Conservation (phyloP, 768 basidiomycete species). For the Steccherinum ochraceum region DNA sequence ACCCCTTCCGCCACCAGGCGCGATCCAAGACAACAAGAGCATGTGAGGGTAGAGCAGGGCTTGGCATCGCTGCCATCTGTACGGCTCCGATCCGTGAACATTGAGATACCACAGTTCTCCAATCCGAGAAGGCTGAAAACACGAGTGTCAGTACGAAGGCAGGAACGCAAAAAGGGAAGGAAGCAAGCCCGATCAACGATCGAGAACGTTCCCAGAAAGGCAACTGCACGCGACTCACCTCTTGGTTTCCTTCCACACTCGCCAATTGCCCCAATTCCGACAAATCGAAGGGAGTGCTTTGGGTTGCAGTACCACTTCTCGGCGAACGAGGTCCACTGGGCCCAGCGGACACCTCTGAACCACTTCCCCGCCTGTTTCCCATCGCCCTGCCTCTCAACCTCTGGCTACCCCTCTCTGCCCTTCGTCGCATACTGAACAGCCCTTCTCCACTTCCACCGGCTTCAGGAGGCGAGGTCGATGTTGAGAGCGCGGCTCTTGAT, state of each 20-base stretch:
- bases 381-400: background rate
- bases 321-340: slow-evolving; percentile 7
- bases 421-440: slow-evolving; percentile 39
- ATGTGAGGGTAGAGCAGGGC: slow-evolving; percentile 80
- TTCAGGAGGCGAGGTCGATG: slow-evolving; percentile 15
- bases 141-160: slow-evolving; percentile 8
- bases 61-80: slow-evolving; percentile 76
- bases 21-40: slow-evolving; percentile 82
- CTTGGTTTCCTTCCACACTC: slow-evolving; percentile 33
- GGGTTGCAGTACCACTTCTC: slow-evolving; percentile 22
- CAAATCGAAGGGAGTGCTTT: slow-evolving; percentile 37
- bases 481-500: slow-evolving; percentile 9
- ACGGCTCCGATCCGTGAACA: slow-evolving; percentile 77
- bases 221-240: slow-evolving; percentile 36
- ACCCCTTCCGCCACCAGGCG: slow-evolving; percentile 75
- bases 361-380: background rate
- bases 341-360: slow-evolving; percentile 7
- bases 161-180: background rate
- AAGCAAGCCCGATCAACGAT: slow-evolving; percentile 1
- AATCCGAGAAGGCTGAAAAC: slow-evolving; percentile 72
- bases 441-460: slow-evolving; percentile 35
- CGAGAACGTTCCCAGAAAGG: slow-evolving; percentile 1
- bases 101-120: slow-evolving; percentile 91
- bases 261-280: slow-evolving; percentile 31
- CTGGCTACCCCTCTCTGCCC: slow-evolving; percentile 29